Percentiles rank a stretch among this genome's conserved stretches.
Evolutionary conservation across 495 filamentous ascomycete genomes (phyloP).

Genomic region (Penicillium dipodomyicola): DNA sequence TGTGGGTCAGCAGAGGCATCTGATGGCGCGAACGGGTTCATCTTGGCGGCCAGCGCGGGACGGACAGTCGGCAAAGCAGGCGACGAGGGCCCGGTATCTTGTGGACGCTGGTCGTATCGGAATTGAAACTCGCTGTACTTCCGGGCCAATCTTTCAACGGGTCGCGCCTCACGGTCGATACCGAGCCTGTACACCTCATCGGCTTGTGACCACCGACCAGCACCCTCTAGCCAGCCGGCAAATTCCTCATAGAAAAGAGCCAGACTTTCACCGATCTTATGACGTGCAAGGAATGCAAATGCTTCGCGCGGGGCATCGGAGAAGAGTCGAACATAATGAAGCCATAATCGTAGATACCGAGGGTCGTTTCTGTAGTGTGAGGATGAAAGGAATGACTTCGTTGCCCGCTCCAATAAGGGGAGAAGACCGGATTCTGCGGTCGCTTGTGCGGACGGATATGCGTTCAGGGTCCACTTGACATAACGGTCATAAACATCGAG

Average conservation of each 20-base stretch:
- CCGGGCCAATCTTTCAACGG: conserved; percentile 72
- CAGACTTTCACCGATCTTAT: conserved; percentile 79
- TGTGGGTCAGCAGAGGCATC: conserved; percentile 61
- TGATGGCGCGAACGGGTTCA: conserved; percentile 68
- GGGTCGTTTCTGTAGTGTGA: conserved; percentile 92
- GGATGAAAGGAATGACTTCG: conserved; percentile 79
- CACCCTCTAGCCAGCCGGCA: conserved; percentile 83
- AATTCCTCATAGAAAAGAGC: conserved; percentile 98
- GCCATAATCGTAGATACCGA: conserved; percentile 87
- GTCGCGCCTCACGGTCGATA: conserved; percentile 82
- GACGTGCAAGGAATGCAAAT: conserved; percentile 85
- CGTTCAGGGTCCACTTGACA: conserved; percentile 91
- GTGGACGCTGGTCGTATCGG: conserved; percentile 62
- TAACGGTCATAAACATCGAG: conserved; percentile 96
- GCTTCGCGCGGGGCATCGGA: conserved; percentile 88
- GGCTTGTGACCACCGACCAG: conserved; percentile 84
- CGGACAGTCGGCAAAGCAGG: conserved; percentile 82
- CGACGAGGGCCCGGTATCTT: conserved; percentile 67
- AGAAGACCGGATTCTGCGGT: conserved; percentile 86
- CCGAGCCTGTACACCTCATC: conserved; percentile 90
- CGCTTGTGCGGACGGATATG: conserved; percentile 90
- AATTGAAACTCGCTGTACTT: conserved; percentile 90
- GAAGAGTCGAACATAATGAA: conserved; percentile 90
- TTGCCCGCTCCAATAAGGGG: conserved; percentile 87
- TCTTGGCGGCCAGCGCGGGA: conserved; percentile 81